Conservation (phyloP, 1,139 yeast genomes). For the Candida dubliniensis region DNA sequence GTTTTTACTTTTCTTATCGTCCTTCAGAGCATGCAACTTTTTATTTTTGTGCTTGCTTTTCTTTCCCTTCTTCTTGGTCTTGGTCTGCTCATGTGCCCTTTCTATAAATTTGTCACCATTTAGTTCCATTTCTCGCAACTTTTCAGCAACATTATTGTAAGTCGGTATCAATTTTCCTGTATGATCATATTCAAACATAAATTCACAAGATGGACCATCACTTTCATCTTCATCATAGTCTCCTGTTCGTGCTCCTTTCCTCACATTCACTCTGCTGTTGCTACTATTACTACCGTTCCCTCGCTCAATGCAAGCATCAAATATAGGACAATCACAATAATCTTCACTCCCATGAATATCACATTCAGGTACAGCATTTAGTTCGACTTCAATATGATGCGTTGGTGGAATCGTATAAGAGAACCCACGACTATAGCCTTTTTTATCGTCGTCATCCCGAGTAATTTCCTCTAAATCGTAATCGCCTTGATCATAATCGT, state of each 20-base stretch:
- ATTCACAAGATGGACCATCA: conserved; percentile 42
- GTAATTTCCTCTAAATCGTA: conserved; percentile 40
- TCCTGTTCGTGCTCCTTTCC: not conserved
- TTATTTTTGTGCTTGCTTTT: conserved; percentile 22
- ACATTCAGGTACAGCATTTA: conserved; percentile 35
- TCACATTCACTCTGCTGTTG: not conserved
- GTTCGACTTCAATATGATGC: conserved; percentile 46
- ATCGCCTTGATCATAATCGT: conserved; percentile 30
- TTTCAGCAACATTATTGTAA: conserved; percentile 41
- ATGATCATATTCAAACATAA: conserved; percentile 45
- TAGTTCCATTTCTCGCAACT: conserved; percentile 29
- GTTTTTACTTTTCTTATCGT: not conserved
- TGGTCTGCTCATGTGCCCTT: no score
- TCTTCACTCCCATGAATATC: conserved; percentile 31
- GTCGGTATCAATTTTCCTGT: conserved; percentile 47
- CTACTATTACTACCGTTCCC: not conserved
- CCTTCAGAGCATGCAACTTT: not conserved
- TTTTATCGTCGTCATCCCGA: conserved; percentile 17
- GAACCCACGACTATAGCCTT: no score
- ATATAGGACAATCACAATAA: conserved; percentile 31
- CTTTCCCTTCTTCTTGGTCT: conserved; percentile 10
- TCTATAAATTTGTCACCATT: conserved; percentile 16
- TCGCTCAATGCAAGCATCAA: conserved; percentile 15
- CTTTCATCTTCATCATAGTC: conserved; percentile 21
- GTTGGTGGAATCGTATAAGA: conserved; percentile 21